Evolutionary conservation across 2,329 filamentous ascomycete genomes (phyloP).

Genomic region (Knoxdaviesia proteae): DNA sequence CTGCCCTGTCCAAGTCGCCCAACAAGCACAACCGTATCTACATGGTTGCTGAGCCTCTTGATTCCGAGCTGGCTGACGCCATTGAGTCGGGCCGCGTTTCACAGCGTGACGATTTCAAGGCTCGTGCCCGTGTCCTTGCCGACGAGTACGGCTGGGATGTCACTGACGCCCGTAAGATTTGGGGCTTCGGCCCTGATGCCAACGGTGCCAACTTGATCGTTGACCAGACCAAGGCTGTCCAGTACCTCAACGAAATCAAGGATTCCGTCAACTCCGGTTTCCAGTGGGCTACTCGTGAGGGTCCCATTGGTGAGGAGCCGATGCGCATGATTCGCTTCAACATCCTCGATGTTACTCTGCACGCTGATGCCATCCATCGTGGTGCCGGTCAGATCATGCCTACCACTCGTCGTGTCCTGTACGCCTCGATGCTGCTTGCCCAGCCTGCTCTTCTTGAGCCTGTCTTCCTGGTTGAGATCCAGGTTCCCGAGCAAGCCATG

Average conservation of each 20-base stretch:
- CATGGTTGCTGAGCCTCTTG: constrained; percentile 75
- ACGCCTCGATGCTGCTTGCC: constrained; percentile 78
- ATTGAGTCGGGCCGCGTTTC: constrained; percentile 85
- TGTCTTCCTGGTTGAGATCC: constrained; percentile 97
- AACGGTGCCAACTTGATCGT: constrained; percentile 95
- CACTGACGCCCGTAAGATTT: constrained; percentile 99
- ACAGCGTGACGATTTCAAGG: constrained; percentile 97
- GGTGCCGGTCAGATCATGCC: constrained; percentile 98
- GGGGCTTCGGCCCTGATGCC: constrained; percentile 98
- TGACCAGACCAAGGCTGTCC: constrained; percentile 99
- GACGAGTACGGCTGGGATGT: constrained; percentile 99
- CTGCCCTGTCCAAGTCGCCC: constrained; percentile 95
- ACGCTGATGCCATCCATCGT: constrained; percentile 99
- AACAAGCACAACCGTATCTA: constrained; percentile 99
- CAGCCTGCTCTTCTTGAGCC: constrained; percentile 86
- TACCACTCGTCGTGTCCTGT: constrained; percentile 91
- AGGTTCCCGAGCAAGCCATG: constrained; percentile 96
- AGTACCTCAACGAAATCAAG: constrained; percentile 99
- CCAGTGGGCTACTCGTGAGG: constrained; percentile 98
- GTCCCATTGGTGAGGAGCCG: constrained; percentile 93
- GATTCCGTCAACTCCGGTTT: constrained; percentile 98
- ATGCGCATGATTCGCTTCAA: constrained; percentile 97
- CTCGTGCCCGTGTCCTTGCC: constrained; percentile 82
- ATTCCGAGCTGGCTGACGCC: constrained; percentile 74
- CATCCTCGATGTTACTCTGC: constrained; percentile 97